phyloP scores from a whole-genome alignment of 148 eudicot species.

The Silene uniflora region DNA sequence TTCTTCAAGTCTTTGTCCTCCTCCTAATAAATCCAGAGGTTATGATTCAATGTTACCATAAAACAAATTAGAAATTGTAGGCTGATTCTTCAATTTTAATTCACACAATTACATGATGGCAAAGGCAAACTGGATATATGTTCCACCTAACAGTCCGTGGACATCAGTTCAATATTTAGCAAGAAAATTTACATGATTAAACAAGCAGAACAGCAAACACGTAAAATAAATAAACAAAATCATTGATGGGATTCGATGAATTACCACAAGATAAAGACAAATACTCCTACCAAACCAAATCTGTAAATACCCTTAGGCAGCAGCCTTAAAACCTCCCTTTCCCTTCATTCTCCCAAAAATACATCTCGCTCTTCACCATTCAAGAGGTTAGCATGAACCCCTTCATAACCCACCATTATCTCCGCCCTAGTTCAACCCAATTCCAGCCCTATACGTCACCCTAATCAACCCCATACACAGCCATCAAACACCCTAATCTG shows the following conservation, averaged over 20 bases:
- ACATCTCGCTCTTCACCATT: too few relatives aligned
- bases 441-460: too few relatives aligned
- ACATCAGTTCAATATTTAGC: background rate
- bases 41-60: background rate
- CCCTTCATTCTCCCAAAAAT: too few relatives aligned
- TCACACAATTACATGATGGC: background rate
- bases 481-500: too few relatives aligned
- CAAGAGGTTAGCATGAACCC: too few relatives aligned
- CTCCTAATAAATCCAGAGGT: conserved; percentile 34
- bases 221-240: background rate
- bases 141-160: background rate
- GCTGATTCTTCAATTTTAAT: background rate
- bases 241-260: background rate
- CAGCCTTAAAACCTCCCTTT: too few relatives aligned
- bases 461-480: too few relatives aligned
- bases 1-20: conserved; percentile 46
- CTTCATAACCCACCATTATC: too few relatives aligned
- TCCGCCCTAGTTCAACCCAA: too few relatives aligned
- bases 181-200: background rate
- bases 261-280: too few relatives aligned
- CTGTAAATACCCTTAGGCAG: too few relatives aligned
- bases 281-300: too few relatives aligned
- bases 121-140: background rate
- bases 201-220: background rate
- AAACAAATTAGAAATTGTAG: background rate